Percentiles rank a stretch among this genome's conserved stretches.
These are phyloP conservation scores for Globisporangium alternatum DNA, from an alignment of 352 stramenopile genomes.

Conservation along the genomic window DNA sequence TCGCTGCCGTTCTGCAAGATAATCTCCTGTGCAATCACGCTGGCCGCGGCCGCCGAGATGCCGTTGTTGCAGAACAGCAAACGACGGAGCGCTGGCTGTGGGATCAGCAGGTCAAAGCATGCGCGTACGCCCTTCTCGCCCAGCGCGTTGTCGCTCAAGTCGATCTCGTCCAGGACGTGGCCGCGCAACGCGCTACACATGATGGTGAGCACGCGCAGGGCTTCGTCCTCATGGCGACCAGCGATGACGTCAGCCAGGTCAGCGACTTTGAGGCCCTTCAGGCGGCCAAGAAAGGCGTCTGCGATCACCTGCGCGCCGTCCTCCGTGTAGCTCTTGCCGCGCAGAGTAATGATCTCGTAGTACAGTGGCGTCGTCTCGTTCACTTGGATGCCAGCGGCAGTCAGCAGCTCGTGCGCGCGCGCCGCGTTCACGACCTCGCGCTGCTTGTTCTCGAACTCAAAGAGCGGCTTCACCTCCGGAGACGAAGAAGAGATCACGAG, in stretches of 20 bases:
- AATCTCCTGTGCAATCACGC: conserved; percentile 66
- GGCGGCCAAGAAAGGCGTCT: conserved; percentile 43
- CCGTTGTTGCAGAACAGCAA: conserved; percentile 80
- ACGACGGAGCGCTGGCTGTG: conserved; percentile 53
- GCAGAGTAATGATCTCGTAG: conserved; percentile 60
- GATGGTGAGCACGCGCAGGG: conserved; percentile 79
- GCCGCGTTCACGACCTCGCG: conserved; percentile 69
- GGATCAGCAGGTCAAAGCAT: conserved; percentile 73
- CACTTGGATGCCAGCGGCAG: conserved; percentile 35
- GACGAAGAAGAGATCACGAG: conserved; percentile 29
- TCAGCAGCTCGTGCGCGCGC: conserved; percentile 48
- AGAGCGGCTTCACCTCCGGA: conserved; percentile 25
- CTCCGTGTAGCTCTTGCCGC: conserved; percentile 79
- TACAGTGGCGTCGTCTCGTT: conserved; percentile 33
- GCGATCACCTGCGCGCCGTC: conserved; percentile 55
- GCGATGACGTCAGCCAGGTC: conserved; percentile 93
- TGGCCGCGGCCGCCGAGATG: conserved; percentile 61
- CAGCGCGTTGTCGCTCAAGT: conserved; percentile 81
- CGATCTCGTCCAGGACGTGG: conserved; percentile 80
- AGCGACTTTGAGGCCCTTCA: conserved; percentile 52
- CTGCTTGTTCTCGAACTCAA: conserved; percentile 53
- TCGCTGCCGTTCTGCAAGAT: conserved; percentile 56
- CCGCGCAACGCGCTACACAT: conserved; percentile 77
- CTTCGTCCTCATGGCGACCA: conserved; percentile 86
- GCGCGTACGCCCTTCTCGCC: conserved; percentile 74